These are phyloP conservation scores for Trichoderma sp. DNA, from an alignment of 2,329 filamentous ascomycete genomes.

Conservation along the genomic window DNA sequence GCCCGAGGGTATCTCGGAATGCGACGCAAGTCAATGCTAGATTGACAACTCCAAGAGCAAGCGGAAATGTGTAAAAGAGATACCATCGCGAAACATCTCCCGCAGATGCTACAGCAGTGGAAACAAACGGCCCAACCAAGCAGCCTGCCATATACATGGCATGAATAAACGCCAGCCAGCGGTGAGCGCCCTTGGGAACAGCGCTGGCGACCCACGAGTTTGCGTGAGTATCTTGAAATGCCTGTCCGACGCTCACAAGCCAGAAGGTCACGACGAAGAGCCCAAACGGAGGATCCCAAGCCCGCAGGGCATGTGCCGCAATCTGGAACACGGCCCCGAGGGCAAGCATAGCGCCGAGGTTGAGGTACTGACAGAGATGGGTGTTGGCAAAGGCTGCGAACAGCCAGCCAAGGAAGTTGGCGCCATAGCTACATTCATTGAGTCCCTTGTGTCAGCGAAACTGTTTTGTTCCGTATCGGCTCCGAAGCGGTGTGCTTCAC, in stretches of 20 bases:
- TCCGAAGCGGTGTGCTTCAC: not conserved
- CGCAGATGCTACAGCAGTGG: slow-evolving; percentile 47
- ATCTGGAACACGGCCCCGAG: slow-evolving; percentile 56
- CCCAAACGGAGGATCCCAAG: slow-evolving; percentile 55
- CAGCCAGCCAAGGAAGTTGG: slow-evolving; percentile 59
- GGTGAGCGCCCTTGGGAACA: slow-evolving; percentile 42
- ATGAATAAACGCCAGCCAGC: slow-evolving; percentile 62
- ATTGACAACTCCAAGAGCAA: slow-evolving; percentile 52
- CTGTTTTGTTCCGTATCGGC: slow-evolving; percentile 12
- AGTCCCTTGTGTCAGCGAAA: not conserved
- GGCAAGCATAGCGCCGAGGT: slow-evolving; percentile 54
- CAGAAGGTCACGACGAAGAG: slow-evolving; percentile 58
- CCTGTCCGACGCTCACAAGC: slow-evolving; percentile 56
- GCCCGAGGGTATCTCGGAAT: slow-evolving; percentile 47
- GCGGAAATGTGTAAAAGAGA: slow-evolving; percentile 54
- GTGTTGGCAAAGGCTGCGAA: slow-evolving; percentile 56
- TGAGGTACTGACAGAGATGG: slow-evolving; percentile 48
- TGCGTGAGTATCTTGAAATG: slow-evolving; percentile 60
- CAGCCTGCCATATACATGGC: slow-evolving; percentile 59
- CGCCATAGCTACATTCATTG: slow-evolving; percentile 43
- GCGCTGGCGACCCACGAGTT: slow-evolving; percentile 58
- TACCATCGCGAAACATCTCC: slow-evolving; percentile 44
- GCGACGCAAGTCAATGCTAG: slow-evolving; percentile 44
- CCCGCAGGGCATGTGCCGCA: slow-evolving; percentile 50
- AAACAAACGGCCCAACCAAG: slow-evolving; percentile 54